Conservation (phyloP, 2,329 filamentous ascomycete genomes). For the Paracoccidioides lutzii region DNA sequence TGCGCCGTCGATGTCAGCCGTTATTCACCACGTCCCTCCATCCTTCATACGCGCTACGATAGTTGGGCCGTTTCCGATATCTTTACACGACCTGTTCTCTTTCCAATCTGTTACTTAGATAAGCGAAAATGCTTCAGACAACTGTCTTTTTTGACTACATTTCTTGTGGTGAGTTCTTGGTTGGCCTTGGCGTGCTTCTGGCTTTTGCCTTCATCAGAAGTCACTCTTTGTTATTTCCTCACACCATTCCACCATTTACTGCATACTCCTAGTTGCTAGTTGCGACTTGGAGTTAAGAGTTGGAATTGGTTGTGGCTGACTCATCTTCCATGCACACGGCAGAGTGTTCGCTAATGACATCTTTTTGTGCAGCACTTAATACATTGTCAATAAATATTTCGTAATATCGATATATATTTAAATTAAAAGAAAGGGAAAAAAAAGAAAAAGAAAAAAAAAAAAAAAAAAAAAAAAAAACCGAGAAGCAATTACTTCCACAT, state of each 20-base stretch:
- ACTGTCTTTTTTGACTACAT: constrained; percentile 13
- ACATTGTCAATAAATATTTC: background rate
- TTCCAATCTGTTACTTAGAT: constrained; percentile 10
- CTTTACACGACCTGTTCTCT: constrained; percentile 1
- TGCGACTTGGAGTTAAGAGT: background rate
- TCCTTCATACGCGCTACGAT: background rate
- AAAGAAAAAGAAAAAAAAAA: too few species aligned
- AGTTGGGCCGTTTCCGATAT: background rate
- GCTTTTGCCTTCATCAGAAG: background rate
- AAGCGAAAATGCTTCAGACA: constrained; percentile 24
- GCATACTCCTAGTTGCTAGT: background rate
- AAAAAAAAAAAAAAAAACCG: background rate
- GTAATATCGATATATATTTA: background rate
- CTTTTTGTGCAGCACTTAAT: background rate
- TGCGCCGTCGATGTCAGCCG: background rate
- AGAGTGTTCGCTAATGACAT: background rate
- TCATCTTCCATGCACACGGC: background rate
- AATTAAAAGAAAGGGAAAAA: too few species aligned
- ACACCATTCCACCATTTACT: too few species aligned
- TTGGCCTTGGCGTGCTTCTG: background rate
- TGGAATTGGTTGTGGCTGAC: background rate
- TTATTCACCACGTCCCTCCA: background rate
- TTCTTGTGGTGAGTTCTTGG: constrained; percentile 19
- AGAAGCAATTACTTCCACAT: too few species aligned
- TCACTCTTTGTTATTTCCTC: background rate